Conservation (phyloP, 2,329 filamentous ascomycete species). For the Neoscytalidium dimidiatum region DNA sequence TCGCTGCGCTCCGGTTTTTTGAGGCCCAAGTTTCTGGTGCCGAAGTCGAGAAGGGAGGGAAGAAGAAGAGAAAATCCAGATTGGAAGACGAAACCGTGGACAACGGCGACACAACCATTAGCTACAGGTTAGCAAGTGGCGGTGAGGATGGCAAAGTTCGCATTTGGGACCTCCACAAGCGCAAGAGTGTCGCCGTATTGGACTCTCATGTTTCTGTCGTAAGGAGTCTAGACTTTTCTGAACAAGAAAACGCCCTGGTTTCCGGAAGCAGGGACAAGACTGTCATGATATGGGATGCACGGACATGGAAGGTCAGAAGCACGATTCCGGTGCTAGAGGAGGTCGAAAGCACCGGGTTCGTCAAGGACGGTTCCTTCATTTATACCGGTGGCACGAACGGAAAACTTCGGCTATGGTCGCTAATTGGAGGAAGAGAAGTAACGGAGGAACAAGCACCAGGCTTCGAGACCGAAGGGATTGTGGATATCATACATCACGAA, state of each 20-base stretch:
- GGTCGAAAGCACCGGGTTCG: conserved; percentile 80
- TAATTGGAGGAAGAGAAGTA: conserved; percentile 73
- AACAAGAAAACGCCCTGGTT: conserved; percentile 72
- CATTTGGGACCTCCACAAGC: conserved; percentile 88
- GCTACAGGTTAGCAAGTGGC: conserved; percentile 83
- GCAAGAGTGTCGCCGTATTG: conserved; percentile 72
- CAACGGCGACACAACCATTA: conserved; percentile 51
- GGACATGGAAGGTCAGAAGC: conserved; percentile 78
- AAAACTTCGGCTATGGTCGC: conserved; percentile 80
- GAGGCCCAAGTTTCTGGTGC: conserved; percentile 57
- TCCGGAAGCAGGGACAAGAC: conserved; percentile 93
- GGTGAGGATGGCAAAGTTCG: conserved; percentile 92
- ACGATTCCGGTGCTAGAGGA: conserved; percentile 84
- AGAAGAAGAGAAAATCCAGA: conserved; percentile 46
- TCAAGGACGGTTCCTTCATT: conserved; percentile 69
- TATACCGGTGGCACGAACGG: conserved; percentile 87
- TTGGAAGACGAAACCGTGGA: conserved; percentile 49
- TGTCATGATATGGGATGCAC: conserved; percentile 85
- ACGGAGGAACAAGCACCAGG: conserved; percentile 70
- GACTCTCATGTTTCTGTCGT: conserved; percentile 96
- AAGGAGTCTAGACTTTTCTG: conserved; percentile 80
- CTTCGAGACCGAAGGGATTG: conserved; percentile 65
- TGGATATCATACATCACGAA: conserved; percentile 68
- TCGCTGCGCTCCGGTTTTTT: conserved; percentile 92
- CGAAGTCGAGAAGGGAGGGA: conserved; percentile 34